Conservation (phyloP, 768 basidiomycete genomes). For the Amanita inopinata region DNA sequence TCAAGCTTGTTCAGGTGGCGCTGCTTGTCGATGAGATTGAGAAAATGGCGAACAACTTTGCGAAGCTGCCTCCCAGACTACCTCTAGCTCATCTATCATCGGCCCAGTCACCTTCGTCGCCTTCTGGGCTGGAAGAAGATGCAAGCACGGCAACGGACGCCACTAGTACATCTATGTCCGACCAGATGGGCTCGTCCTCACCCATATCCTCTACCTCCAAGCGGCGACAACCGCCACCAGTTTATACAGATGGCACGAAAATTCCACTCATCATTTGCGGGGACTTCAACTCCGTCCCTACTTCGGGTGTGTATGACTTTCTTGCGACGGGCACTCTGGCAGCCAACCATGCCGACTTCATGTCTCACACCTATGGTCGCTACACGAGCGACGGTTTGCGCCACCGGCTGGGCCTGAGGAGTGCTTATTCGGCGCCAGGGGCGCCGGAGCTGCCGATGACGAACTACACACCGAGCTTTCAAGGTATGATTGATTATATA, state of each 20-base stretch:
- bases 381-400: constrained; percentile 86
- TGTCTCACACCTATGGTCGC: constrained; percentile 82
- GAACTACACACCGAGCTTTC: constrained; percentile 84
- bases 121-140: no score
- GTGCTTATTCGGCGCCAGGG: constrained; percentile 56
- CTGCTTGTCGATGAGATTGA: constrained; percentile 88
- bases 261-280: constrained; percentile 89
- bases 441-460: constrained; percentile 57
- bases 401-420: constrained; percentile 77
- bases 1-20: constrained; percentile 95
- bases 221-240: constrained; percentile 40
- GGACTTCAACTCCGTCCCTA: constrained; percentile 90
- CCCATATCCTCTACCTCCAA: constrained; percentile 7
- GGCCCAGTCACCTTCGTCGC: constrained; percentile 11
- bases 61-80: constrained; percentile 63
- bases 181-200: constrained; percentile 2
- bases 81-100: no score
- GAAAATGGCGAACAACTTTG: constrained; percentile 79
- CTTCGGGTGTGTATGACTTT: constrained; percentile 89
- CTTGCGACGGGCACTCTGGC: constrained; percentile 61
- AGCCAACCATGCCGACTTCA: constrained; percentile 82
- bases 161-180: neutral
- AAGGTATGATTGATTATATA: constrained; percentile 85
- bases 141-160: neutral
- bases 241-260: constrained; percentile 75